A percentile compares a stretch with the other conserved stretches of the same genome.
phyloP scores from a whole-genome alignment of 164 flowering plant species.

The Protea cynaroides region DNA sequence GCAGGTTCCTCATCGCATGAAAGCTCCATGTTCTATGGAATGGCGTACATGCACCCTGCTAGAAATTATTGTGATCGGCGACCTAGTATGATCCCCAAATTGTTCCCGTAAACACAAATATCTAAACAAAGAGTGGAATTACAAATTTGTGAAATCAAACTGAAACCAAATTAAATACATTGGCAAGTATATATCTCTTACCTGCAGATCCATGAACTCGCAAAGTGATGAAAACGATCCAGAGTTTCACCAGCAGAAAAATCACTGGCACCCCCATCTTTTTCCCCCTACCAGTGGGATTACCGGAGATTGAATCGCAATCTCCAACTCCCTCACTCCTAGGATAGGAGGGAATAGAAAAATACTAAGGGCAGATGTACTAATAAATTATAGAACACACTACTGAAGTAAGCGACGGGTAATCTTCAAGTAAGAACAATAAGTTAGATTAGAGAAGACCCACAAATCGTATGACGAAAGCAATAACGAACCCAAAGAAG shows the following conservation, averaged over 20 bases:
- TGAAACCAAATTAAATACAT: background rate
- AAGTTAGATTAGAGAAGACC: constrained; percentile 24
- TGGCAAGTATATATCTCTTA: constrained; percentile 19
- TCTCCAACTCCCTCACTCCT: constrained; percentile 3
- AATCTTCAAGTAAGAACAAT: constrained; percentile 20
- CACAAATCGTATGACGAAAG: constrained; percentile 40
- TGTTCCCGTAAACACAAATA: background rate
- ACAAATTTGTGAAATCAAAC: constrained; percentile 6
- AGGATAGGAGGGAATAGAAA: background rate
- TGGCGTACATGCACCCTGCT: background rate
- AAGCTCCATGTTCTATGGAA: too few species aligned
- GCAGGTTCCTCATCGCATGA: background rate
- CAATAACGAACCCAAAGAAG: constrained; percentile 25
- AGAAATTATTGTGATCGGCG: background rate
- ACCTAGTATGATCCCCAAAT: constrained; percentile 4
- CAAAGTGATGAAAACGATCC: constrained; percentile 22
- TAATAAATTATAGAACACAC: too few species aligned
- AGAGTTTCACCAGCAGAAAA: constrained; percentile 31
- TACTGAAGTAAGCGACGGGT: constrained; percentile 10
- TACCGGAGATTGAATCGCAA: constrained; percentile 15
- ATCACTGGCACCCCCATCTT: constrained; percentile 27
- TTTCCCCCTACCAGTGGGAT: constrained; percentile 23
- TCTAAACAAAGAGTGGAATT: background rate
- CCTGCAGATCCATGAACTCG: constrained; percentile 48
- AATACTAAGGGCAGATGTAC: background rate